phyloP scores from a whole-genome alignment of 78 protist species.

The Speleostelium caveatum region DNA sequence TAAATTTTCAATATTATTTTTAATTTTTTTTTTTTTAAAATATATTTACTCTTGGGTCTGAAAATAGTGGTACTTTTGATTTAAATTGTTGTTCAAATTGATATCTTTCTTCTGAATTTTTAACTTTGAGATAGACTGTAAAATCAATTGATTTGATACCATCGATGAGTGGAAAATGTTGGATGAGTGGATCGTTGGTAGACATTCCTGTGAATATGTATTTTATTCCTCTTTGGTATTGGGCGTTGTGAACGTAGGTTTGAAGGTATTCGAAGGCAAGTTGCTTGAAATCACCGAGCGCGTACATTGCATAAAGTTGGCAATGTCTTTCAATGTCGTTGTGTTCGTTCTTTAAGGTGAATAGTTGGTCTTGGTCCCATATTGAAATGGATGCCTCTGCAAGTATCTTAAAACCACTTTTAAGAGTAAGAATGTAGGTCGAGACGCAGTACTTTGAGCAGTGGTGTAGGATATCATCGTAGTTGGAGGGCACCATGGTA shows the following conservation, averaged over 20 bases:
- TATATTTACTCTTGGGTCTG: too few relatives aligned
- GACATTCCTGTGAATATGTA: conserved; percentile 19
- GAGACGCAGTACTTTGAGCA: not conserved
- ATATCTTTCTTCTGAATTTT: not conserved
- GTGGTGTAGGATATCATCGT: not conserved
- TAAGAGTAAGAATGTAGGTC: conserved; percentile 8
- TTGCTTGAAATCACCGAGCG: not conserved
- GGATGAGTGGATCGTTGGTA: conserved; percentile 7
- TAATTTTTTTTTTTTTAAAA: too few relatives aligned
- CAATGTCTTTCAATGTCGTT: not conserved
- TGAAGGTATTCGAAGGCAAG: conserved; percentile 2
- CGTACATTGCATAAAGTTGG: conserved; percentile 13
- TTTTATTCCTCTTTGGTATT: conserved; percentile 4
- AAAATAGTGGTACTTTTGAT: too few relatives aligned
- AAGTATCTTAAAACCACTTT: not conserved
- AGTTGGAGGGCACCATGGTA: conserved; percentile 16
- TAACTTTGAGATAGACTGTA: not conserved
- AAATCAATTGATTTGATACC: not conserved
- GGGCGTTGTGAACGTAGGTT: conserved; percentile 4
- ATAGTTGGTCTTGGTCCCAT: conserved; percentile 16
- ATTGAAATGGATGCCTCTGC: conserved; percentile 31
- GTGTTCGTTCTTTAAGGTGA: not conserved
- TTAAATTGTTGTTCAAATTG: too few relatives aligned
- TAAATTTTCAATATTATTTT: too few relatives aligned
- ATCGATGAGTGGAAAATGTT: conserved; percentile 20